phyloP scores from a whole-genome alignment of 495 filamentous ascomycete species.

The Letharia columbiana region DNA sequence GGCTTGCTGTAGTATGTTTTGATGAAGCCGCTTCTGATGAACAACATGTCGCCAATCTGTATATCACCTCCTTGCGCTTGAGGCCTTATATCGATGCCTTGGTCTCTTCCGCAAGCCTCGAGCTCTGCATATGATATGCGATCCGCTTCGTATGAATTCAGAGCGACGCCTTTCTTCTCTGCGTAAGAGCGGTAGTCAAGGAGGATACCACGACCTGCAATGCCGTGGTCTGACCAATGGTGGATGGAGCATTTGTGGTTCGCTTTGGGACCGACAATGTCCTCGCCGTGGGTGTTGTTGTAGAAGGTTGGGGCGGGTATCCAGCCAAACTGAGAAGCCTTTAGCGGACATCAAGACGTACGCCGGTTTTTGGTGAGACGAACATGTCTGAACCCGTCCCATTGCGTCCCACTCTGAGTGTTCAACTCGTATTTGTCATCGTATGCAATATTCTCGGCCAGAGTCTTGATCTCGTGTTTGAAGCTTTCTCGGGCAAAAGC shows the following conservation, averaged over 20 bases:
- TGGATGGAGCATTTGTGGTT: constrained; percentile 45
- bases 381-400: constrained; percentile 69
- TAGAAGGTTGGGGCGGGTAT: constrained; percentile 40
- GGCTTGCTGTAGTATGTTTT: constrained; percentile 42
- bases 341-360: constrained; percentile 6
- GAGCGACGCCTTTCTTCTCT: constrained; percentile 38
- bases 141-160: constrained; percentile 51
- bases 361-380: background rate
- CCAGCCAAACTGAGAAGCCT: constrained; percentile 34
- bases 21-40: constrained; percentile 59
- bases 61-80: constrained; percentile 50
- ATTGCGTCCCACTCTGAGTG: constrained; percentile 68
- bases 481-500: constrained; percentile 49
- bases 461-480: constrained; percentile 47
- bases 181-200: constrained; percentile 47
- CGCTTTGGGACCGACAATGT: constrained; percentile 45
- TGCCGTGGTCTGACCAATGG: constrained; percentile 43
- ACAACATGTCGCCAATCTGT: constrained; percentile 51
- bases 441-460: constrained; percentile 42
- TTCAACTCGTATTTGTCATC: constrained; percentile 68
- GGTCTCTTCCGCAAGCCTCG: constrained; percentile 46
- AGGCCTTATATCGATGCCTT: constrained; percentile 47
- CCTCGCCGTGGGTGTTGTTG: constrained; percentile 42
- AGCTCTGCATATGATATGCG: constrained; percentile 53
- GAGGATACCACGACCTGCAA: constrained; percentile 50